Evolutionary conservation across 495 filamentous ascomycete genomes (phyloP), one percentile per base, ranked within the genome.

Genomic region (Durotheca rogersii): DNA sequence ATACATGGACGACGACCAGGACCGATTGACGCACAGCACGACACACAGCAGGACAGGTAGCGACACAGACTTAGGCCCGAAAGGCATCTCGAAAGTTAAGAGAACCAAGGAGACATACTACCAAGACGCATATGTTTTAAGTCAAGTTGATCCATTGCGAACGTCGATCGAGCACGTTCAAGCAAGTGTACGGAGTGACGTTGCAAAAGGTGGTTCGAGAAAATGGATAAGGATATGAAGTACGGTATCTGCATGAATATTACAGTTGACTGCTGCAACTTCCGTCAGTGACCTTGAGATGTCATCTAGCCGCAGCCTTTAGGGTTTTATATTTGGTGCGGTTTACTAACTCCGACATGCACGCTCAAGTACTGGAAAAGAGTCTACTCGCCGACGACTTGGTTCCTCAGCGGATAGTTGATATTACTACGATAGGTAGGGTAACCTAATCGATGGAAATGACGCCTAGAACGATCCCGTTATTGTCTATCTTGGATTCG

Each of bases 111-210:
- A 54, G 18, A 52, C 41, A 35, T 51, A 64, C 27, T 64, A 60
- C 34, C 51, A 53, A n/a, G 60, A 64, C 10, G 51, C 56, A 3
- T 64, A 56, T 35, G 35, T 60, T 11, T 41, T 64, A 27, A 51
- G 49, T 12, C 56, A 53, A 11, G 60, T 64, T 11, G 56, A 64
- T 15, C 60, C 60, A 3, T 50, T 64, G 16, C 41, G 48, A 41
- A 37, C 50, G 11, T 52, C 53, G 16, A 20, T 31, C 20, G 56
- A 60, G 15, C 51, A 35, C 7, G 47, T 43, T 30, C 47, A 55
- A 2, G 46, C 41, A 17, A 56, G 25, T n/a, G 56, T 41, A 37
- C 46, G 37, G 14, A 56, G 56, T n/a, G 56, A 60, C 18, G 30
- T 21, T 1, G 16, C 42, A 14, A 60, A 52, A 34, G 9, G 23